Base-by-base conservation (phyloP, 352 stramenopile species). In the Phytophthora ramorum region DNA sequence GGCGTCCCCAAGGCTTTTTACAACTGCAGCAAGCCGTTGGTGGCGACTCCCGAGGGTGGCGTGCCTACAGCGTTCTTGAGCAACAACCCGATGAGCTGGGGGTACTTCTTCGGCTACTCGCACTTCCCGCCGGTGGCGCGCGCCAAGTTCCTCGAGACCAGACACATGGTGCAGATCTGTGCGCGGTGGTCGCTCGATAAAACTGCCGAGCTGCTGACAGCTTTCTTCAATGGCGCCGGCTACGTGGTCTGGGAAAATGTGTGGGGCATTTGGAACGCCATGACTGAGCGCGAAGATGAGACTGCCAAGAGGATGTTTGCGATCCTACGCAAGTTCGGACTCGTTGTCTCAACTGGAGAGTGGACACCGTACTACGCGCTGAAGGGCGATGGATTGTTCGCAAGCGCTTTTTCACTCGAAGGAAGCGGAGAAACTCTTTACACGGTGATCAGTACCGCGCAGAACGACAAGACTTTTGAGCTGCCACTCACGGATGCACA, bases 191-290 rank as follows among this genome's bases (percentile, higher is more conserved):
- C 89, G 26, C 75, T 92, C n/a, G 82, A 93, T 64, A 68, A 73
- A 22, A 66, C 76, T 8, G 51, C 71, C 0, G 89, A 94, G 34
- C 24, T 96, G 10, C 80, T 93, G 19, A 77, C 63, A 3, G 77
- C 89, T 16, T 93, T 93, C 56, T 96, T 96, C 58, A 96, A 96
- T 60, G 87, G 86, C 9, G 81, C 78, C n/a, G 87, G 89, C 4
- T 96, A 94, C 64, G 89, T 95, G 19, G 66, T 92, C 5, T 96
- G 89, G 89, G 89, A 96, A 46, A 96, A 96, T 58, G 85, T 96
- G 16, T 96, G 89, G 89, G 86, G 89, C 14, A 94, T 95, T 28
- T 96, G 83, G 85, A 95, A 93, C 46, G 77, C 70, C 9, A 90
- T 95, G 71, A 94, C 87, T 0, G 63, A 75, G 44, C 83, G 85